These are phyloP conservation scores for Rhizophagus prolifer DNA, from an alignment of 192 early-diverging fungal genomes.

Conservation along the genomic window DNA sequence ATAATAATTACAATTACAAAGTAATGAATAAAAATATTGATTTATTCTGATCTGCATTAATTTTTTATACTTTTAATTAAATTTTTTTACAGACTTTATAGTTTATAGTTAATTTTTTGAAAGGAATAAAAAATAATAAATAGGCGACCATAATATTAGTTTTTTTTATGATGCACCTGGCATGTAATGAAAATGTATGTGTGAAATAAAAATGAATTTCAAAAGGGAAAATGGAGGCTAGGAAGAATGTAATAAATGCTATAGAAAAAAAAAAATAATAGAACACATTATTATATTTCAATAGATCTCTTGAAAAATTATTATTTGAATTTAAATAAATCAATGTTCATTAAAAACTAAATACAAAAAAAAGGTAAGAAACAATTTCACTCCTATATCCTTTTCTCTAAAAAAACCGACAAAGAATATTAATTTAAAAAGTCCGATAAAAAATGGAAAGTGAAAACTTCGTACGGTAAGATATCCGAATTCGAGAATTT, in stretches of 20 bases:
- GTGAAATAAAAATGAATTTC: background rate
- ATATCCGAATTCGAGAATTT: background rate
- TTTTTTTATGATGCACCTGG: background rate
- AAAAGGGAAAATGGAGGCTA: background rate
- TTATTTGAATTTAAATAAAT: too few species aligned
- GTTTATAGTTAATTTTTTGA: background rate
- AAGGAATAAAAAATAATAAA: background rate
- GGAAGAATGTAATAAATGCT: background rate
- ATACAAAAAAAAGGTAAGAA: too few species aligned
- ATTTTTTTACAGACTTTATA: background rate
- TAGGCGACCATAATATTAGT: too few species aligned
- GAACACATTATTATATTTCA: background rate
- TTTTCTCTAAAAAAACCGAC: too few species aligned
- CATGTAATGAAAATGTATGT: background rate
- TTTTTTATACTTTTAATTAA: background rate
- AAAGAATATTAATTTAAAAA: background rate
- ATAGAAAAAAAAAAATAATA: background rate
- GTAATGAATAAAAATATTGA: background rate
- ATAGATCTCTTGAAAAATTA: background rate
- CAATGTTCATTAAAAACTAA: too few species aligned
- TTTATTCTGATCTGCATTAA: too few species aligned
- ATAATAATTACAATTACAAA: background rate
- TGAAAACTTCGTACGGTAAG: background rate
- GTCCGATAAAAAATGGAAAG: background rate
- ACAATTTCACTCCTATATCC: too few species aligned